Conservation (phyloP, 345 rosid species). For the Psidium guajava region DNA sequence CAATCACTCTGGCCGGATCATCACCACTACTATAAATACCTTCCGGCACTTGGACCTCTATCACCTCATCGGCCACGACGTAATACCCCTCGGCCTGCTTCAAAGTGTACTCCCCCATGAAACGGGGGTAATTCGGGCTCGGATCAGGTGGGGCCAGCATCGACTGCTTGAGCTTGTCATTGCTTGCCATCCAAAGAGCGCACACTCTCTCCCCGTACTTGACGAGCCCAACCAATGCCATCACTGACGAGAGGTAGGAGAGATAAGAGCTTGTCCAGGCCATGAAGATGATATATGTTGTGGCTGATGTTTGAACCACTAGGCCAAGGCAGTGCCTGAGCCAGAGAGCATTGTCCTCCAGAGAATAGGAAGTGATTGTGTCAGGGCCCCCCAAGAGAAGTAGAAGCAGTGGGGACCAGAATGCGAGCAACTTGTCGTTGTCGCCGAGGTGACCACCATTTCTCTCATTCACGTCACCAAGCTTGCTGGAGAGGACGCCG, state of each 20-base stretch:
- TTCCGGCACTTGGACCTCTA: not conserved
- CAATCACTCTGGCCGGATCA: too few relatives aligned
- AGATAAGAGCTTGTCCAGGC: conserved; percentile 11
- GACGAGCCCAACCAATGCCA: not conserved
- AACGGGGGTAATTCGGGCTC: not conserved
- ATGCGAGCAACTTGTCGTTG: not conserved
- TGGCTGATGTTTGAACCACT: conserved; percentile 4
- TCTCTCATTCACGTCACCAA: not conserved
- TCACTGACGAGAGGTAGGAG: conserved; percentile 5
- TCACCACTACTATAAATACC: not conserved
- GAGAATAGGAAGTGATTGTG: conserved; percentile 10
- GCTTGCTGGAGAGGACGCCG: not conserved
- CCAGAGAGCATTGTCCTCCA: conserved; percentile 27
- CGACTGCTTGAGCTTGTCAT: not conserved
- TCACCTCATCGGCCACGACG: not conserved
- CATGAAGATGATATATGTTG: conserved; percentile 18
- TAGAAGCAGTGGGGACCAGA: conserved; percentile 24
- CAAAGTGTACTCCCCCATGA: not conserved
- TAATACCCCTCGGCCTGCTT: not conserved
- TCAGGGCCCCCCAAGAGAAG: conserved; percentile 20
- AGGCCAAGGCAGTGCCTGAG: conserved; percentile 13
- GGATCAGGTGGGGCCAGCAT: not conserved
- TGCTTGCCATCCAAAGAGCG: not conserved
- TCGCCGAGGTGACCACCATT: not conserved
- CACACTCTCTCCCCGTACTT: not conserved